Conservation (phyloP, 169 alveolate genomes). For the Plasmodium knowlesi region DNA sequence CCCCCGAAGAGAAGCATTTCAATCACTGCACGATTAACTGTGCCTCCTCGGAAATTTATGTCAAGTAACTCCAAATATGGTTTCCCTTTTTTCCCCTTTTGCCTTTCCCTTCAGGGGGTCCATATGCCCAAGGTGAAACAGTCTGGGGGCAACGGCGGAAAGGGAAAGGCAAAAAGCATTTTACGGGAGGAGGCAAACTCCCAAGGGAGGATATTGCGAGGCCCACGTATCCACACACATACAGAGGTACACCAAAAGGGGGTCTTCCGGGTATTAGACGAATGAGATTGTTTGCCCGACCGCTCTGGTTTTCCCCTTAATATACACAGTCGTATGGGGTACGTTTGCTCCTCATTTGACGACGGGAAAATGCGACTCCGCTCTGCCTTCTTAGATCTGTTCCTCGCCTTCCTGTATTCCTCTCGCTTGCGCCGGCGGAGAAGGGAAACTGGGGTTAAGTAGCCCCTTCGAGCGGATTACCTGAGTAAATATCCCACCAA, state of each 20-base stretch:
- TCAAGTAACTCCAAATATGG: not conserved
- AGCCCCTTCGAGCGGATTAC: not conserved
- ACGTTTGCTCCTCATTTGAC: not conserved
- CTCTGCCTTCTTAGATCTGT: not conserved
- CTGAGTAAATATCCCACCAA: not conserved
- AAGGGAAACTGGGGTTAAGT: not conserved
- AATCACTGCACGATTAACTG: not conserved
- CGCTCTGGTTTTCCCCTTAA: not conserved
- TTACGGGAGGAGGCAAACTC: not conserved
- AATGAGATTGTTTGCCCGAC: not conserved
- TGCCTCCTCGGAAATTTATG: not conserved
- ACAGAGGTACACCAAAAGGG: not conserved
- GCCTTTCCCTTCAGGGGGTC: not conserved
- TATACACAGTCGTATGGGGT: not conserved
- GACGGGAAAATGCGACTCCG: not conserved
- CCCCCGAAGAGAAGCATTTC: not conserved
- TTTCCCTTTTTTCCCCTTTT: not conserved
- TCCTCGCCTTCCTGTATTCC: not conserved
- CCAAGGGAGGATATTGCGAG: not conserved
- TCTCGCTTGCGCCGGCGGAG: not conserved
- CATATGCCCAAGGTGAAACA: not conserved
- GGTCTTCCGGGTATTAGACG: not conserved
- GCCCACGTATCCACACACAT: not conserved
- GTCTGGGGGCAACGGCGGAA: no score
- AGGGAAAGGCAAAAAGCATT: not conserved